phyloP scores from a whole-genome alignment of 768 basidiomycete genomes.

The Gymnopilus junonius region DNA sequence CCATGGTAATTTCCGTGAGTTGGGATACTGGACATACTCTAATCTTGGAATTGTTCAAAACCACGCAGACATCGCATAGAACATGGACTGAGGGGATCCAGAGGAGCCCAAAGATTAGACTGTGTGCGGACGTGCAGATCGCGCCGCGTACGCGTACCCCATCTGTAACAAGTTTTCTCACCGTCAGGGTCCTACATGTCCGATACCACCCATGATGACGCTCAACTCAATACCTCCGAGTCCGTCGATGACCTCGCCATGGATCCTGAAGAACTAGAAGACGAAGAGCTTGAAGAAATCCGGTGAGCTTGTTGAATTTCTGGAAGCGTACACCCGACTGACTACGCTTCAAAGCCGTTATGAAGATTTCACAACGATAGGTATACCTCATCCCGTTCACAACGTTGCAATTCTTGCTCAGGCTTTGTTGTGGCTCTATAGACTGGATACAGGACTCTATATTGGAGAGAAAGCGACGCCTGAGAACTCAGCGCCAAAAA shows the following conservation, averaged over 20 bases:
- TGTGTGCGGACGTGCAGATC: too few species aligned
- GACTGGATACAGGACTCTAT: slow-evolving; percentile 99
- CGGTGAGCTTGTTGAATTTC: slow-evolving; percentile 41
- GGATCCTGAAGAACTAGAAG: slow-evolving; percentile 57
- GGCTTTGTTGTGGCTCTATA: slow-evolving; percentile 35
- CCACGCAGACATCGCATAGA: neutral
- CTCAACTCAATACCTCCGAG: neutral
- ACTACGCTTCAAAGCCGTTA: slow-evolving; percentile 64
- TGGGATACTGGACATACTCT: slow-evolving; percentile 16
- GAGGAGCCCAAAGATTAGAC: too few species aligned
- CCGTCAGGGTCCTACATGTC: slow-evolving; percentile 11
- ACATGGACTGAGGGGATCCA: neutral
- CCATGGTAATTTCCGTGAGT: slow-evolving; percentile 78
- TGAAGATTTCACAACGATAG: slow-evolving; percentile 95
- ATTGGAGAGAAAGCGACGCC: slow-evolving; percentile 80
- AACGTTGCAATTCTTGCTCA: neutral
- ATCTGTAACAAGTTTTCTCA: slow-evolving; percentile 4
- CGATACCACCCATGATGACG: neutral
- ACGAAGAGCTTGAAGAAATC: slow-evolving; percentile 70
- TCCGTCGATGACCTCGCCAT: slow-evolving; percentile 25
- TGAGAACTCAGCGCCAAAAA: slow-evolving; percentile 59
- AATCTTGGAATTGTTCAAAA: neutral
- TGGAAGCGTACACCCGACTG: slow-evolving; percentile 12
- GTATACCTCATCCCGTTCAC: slow-evolving; percentile 39
- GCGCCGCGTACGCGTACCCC: neutral